These are phyloP conservation scores for Trebouxiophyceae sp. DNA, from an alignment of 163 green algal genomes.

Conservation along the genomic window DNA sequence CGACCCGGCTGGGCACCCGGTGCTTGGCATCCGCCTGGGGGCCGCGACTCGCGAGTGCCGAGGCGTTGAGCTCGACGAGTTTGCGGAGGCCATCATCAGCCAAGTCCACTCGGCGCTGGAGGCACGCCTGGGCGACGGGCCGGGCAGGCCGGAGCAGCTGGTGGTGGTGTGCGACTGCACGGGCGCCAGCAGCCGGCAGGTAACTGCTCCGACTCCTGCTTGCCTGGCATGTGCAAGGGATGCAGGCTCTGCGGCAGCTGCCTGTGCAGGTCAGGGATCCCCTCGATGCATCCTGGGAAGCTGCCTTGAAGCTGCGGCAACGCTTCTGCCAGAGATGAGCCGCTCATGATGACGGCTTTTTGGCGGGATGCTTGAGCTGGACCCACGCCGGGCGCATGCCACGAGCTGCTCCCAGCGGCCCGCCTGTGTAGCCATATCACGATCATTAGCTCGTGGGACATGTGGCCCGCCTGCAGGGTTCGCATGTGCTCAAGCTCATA, in stretches of 20 bases:
- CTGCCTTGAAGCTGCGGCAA: not conserved
- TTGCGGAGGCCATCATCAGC: not conserved
- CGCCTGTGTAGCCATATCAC: not conserved
- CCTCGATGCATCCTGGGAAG: not conserved
- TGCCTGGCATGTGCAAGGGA: too few relatives aligned
- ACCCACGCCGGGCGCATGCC: not conserved
- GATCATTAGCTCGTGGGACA: not conserved
- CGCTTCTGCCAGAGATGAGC: not conserved
- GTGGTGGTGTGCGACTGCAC: not conserved
- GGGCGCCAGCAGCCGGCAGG: not conserved
- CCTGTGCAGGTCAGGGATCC: not conserved
- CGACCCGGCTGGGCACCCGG: not conserved
- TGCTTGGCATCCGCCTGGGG: not conserved
- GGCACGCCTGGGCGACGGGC: not conserved
- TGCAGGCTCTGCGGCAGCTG: too few relatives aligned
- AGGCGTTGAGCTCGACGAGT: not conserved
- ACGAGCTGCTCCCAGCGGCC: not conserved
- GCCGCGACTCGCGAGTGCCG: not conserved
- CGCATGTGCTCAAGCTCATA: not conserved
- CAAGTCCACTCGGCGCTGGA: not conserved
- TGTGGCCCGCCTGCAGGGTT: not conserved
- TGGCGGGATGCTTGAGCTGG: not conserved
- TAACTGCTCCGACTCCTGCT: too few relatives aligned
- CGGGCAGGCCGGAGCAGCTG: not conserved
- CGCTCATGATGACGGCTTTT: too few relatives aligned